Evolutionary conservation across 2,329 filamentous ascomycete species (phyloP), one percentile per base, ranked within the genome.

Genomic region (Venturia pyrina): DNA sequence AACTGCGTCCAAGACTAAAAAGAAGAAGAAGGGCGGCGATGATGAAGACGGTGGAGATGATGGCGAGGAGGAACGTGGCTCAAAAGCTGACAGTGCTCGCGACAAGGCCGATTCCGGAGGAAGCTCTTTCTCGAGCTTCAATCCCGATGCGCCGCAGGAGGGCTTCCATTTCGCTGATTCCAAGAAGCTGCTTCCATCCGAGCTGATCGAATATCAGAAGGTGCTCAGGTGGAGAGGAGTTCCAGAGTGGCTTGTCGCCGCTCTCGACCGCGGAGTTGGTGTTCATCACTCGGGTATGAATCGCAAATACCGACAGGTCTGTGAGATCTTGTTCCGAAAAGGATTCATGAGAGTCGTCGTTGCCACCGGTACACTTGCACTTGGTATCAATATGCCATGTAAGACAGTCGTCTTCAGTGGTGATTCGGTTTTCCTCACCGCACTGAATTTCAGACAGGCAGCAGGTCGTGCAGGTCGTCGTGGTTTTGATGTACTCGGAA

Each of bases 221-320:
- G 77, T 83, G 37, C 76, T 90, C 5, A 75, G 77, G n/a, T 75
- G 76, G 59, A 82, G 82, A 62, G 76, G 79, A 17, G 78, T 87
- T 24, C 73, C 78, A 0, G 76, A 79, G 13, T 79, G 80, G 68
- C 73, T 92, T 10, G 80, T 90, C 24, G 77, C 82, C 11, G 85
- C 85, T 2, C 78, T 93, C 1, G 78, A 79, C 66, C 80, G 89
- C 65, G 90, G 90, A 24, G 79, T 93, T 21, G 90, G 88, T 41
- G 84, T 93, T 7, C 89, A 93, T 76, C 90, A 93, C 72, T 84
- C 89, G 21, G 89, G 90, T 76, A 86, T 93, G 86, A 93, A 92
- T 72, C 82, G 88, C 62, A 85, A 85, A 68, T 93, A 93, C 72
- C 84, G 90, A 46, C 89, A 91, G 73, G 80, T 78, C 24, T 87